These are phyloP conservation scores for Aspergillus biplanus DNA, from an alignment of 495 filamentous ascomycete genomes.

Conservation along the genomic window DNA sequence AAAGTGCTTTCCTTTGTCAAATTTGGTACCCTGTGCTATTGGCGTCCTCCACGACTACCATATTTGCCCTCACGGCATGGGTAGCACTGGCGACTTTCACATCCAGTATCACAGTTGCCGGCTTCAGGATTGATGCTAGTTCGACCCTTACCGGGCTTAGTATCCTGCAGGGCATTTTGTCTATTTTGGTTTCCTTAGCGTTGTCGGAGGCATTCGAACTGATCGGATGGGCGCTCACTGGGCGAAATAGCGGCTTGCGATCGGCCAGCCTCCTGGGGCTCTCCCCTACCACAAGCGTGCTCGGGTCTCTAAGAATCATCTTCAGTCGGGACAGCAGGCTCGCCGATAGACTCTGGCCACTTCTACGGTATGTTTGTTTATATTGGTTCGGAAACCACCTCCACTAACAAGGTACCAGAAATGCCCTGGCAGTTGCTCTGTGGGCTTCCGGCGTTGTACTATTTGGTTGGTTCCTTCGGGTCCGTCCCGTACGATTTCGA, in stretches of 20 bases:
- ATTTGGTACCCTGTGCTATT: background rate
- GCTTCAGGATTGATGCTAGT: background rate
- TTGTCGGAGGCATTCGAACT: background rate
- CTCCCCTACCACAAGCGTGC: slow-evolving; percentile 3
- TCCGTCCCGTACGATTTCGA: background rate
- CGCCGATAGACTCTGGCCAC: slow-evolving; percentile 1
- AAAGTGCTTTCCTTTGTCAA: background rate
- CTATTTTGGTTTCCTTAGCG: background rate
- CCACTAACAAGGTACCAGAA: background rate
- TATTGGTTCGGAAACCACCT: background rate
- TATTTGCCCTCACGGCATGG: slow-evolving; percentile 1
- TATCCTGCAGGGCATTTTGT: background rate
- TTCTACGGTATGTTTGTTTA: background rate
- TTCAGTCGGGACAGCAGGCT: background rate
- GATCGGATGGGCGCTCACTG: background rate
- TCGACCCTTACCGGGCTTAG: background rate
- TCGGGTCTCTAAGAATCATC: background rate
- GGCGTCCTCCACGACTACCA: background rate
- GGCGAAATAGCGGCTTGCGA: background rate
- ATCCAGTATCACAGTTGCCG: background rate
- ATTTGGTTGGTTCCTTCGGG: background rate
- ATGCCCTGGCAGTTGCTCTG: background rate
- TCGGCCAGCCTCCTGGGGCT: background rate
- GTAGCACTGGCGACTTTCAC: background rate
- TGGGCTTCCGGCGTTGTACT: slow-evolving; percentile 4